Evolutionary conservation across 2,329 filamentous ascomycete genomes (phyloP), one percentile per base, ranked within the genome.

Genomic region (Trichophyton rubrum): DNA sequence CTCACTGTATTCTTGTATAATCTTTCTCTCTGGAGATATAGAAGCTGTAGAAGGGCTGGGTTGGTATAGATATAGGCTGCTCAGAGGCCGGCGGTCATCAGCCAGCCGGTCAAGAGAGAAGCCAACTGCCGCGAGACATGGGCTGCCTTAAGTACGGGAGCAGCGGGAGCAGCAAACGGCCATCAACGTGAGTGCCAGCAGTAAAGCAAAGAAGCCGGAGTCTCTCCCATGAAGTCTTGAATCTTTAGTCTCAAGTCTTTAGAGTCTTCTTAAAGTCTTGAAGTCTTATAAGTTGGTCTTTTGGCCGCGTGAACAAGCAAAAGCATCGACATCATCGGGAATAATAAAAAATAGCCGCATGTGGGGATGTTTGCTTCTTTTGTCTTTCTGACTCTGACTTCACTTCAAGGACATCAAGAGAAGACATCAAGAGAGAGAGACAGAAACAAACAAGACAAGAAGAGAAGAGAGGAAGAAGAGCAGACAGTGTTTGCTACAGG

Each of bases 311-410:
- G n/a, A 20, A 20, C 15, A 43, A 43, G 40, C 40, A 43, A 22
- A 47, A 47, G 7, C 47, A 53, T 53, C 49, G 24, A 22, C 20
- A 47, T 38, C 33, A 38, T 38, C 9, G 9, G 33, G 33, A 3
- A n/a, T 5, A n/a, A 43, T 43, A 17, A 43, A 27, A 24, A 41
- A 41, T 57, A 38, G 55, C 55, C 38, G 15, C 55, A 59, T 20
- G 56, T 33, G 40, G 56, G 43, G 38, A 27, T 59, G 56, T 59
- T 59, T 59, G 56, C 43, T 47, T 59, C 17, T 47, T 59, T 45
- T 59, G 56, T 40, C 41, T 59, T 30, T 41, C 17, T 33, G 1
- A 1, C 40, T 40, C 15, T 15, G 13, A 13, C 24, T 35, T 56
- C 8, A 15, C 17, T 11, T 17, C 2, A 35, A 11, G 8, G 5